Percentiles rank a stretch among this genome's conserved stretches.
Conservation (phyloP, 768 basidiomycete species). For the Mycena rebaudengoi region DNA sequence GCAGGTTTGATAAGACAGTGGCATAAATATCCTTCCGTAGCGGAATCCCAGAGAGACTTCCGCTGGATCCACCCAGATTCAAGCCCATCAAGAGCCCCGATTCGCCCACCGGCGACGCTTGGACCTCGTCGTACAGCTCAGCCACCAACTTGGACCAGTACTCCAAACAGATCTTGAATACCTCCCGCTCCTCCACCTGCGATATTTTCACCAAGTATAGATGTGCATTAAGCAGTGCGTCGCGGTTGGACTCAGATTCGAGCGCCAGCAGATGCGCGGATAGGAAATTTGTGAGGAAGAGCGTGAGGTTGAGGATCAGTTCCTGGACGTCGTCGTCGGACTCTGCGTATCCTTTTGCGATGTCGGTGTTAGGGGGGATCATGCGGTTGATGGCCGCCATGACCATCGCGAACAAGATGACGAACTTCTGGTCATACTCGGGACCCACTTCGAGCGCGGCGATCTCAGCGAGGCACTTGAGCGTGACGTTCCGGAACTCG, state of each 20-base stretch:
- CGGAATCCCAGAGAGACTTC: conserved; percentile 64
- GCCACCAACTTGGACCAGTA: conserved; percentile 97
- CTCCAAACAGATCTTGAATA: conserved; percentile 99
- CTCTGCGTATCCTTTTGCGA: conserved; percentile 88
- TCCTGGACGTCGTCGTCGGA: conserved; percentile 94
- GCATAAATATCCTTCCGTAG: conserved; percentile 93
- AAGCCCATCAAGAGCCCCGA: conserved; percentile 91
- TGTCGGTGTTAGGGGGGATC: conserved; percentile 95
- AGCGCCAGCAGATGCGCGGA: conserved; percentile 92
- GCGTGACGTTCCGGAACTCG: conserved; percentile 95
- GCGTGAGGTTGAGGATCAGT: conserved; percentile 92
- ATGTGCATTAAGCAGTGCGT: conserved; percentile 95
- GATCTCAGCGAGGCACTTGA: conserved; percentile 97
- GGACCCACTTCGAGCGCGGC: conserved; percentile 93
- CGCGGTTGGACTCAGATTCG: conserved; percentile 88
- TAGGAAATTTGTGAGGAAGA: conserved; percentile 96
- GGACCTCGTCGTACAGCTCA: conserved; percentile 96
- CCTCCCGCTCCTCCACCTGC: conserved; percentile 97
- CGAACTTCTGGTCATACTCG: conserved; percentile 98
- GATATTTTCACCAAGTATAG: conserved; percentile 98
- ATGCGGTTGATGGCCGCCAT: conserved; percentile 97
- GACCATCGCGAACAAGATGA: conserved; percentile 95
- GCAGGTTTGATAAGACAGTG: conserved; percentile 91
- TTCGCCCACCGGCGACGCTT: conserved; percentile 87
- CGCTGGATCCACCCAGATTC: conserved; percentile 76